Evolutionary conservation across 2,329 filamentous ascomycete genomes (phyloP).

Genomic region (Thielaviopsis euricoi): DNA sequence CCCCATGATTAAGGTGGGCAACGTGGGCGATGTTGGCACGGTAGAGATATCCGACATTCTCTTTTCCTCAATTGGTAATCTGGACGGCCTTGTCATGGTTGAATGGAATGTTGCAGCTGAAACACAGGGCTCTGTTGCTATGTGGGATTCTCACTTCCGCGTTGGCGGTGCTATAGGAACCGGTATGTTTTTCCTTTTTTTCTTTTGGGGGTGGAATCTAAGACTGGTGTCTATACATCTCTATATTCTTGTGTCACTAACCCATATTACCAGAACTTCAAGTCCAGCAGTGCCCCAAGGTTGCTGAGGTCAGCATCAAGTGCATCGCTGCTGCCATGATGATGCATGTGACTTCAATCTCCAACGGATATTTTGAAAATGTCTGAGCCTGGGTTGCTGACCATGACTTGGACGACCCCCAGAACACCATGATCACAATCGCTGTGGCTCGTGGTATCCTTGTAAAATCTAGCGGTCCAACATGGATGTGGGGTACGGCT

Average conservation of each 20-base stretch:
- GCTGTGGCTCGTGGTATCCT: conserved; percentile 22
- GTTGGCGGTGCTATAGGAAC: conserved; percentile 64
- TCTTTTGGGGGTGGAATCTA: no score
- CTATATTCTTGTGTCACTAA: background rate
- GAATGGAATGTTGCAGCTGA: conserved; percentile 70
- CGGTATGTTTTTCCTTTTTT: background rate
- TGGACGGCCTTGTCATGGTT: conserved; percentile 75
- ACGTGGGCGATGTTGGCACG: conserved; percentile 55
- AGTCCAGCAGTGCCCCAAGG: conserved; percentile 14
- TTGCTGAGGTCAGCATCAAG: conserved; percentile 21
- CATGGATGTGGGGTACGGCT: conserved; percentile 23
- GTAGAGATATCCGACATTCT: conserved; percentile 83
- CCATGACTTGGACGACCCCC: conserved; percentile 31
- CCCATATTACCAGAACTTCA: conserved; percentile 8
- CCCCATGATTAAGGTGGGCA: conserved; percentile 71
- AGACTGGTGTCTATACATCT: no score
- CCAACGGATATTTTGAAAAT: conserved; percentile 33
- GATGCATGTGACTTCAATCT: conserved; percentile 27
- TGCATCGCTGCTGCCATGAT: conserved; percentile 44
- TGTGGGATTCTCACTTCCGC: conserved; percentile 87
- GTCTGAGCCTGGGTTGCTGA: conserved; percentile 53
- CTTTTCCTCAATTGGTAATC: conserved; percentile 66
- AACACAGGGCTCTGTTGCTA: conserved; percentile 51
- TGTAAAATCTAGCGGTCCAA: conserved; percentile 18
- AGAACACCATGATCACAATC: conserved; percentile 18